These are phyloP conservation scores for Trichosporon sp. DNA, from an alignment of 1,284 basidiomycete species.

Conservation along the genomic window DNA sequence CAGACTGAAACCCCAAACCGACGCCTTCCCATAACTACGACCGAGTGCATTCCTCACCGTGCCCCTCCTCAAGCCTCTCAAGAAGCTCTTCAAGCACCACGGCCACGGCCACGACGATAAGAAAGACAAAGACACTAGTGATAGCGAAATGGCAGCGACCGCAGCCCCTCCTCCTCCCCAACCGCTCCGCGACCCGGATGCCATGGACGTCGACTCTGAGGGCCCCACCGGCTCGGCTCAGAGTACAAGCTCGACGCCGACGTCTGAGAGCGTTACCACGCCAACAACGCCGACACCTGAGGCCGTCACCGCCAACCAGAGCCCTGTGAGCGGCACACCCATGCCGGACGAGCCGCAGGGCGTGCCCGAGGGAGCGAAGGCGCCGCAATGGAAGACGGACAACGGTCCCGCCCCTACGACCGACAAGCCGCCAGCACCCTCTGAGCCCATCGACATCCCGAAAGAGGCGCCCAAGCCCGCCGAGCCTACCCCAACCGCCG, in stretches of 20 bases:
- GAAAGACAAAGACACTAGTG: not conserved
- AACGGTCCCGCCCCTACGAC: not conserved
- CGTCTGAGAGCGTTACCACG: not conserved
- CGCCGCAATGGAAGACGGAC: not conserved
- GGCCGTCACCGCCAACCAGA: not conserved
- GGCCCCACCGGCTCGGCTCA: not conserved
- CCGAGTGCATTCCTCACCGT: not conserved
- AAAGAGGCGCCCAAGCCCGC: not conserved
- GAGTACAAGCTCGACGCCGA: not conserved
- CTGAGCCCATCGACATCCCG: not conserved
- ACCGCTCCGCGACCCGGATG: not conserved
- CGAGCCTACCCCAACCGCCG: not conserved
- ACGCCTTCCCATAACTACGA: not conserved
- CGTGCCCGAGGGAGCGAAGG: not conserved
- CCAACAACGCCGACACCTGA: not conserved
- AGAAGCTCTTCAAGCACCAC: conserved; percentile 3
- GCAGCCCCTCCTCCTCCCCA: not conserved
- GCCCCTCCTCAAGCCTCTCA: not conserved
- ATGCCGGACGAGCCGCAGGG: not conserved
- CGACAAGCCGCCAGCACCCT: not conserved
- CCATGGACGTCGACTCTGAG: conserved; percentile 1
- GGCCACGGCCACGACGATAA: not conserved
- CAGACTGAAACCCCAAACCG: too few relatives aligned
- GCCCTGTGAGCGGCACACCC: not conserved
- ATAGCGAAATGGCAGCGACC: not conserved